phyloP scores from a whole-genome alignment of 2,329 filamentous ascomycete species.

The Calonectria crousiana region DNA sequence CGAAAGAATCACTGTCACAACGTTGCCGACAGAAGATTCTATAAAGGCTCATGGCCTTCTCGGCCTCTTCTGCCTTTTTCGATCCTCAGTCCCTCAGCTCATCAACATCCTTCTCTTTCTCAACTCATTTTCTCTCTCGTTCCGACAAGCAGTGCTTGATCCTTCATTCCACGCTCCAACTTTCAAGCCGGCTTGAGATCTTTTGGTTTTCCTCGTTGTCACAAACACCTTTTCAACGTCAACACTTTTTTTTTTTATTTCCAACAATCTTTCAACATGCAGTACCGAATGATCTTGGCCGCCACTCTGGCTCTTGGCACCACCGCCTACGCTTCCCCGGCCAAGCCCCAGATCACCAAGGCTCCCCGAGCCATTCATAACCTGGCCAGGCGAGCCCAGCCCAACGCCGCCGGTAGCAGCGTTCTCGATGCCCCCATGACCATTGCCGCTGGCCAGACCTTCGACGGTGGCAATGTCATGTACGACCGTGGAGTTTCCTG shows the following conservation, averaged over 20 bases:
- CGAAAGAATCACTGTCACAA: neutral
- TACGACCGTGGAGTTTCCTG: conserved; percentile 45
- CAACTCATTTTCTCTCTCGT: conserved; percentile 29
- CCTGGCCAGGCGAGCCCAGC: conserved; percentile 37
- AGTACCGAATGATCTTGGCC: conserved; percentile 44
- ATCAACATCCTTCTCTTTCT: conserved; percentile 34
- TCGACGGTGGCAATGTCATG: conserved; percentile 45
- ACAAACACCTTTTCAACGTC: neutral
- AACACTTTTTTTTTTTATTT: neutral
- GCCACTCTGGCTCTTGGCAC: conserved; percentile 40
- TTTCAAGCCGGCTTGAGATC: conserved; percentile 42
- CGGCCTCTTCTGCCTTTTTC: neutral
- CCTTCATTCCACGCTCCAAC: conserved; percentile 35
- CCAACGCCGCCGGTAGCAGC: conserved; percentile 32
- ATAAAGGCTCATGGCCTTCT: conserved; percentile 30
- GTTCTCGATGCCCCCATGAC: conserved; percentile 42
- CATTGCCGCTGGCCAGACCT: conserved; percentile 42
- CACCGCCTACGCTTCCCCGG: conserved; percentile 36
- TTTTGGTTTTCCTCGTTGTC: conserved; percentile 11
- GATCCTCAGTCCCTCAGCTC: conserved; percentile 24
- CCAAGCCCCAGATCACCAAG: conserved; percentile 36
- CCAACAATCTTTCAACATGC: conserved; percentile 35
- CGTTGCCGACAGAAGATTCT: neutral
- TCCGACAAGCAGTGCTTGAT: conserved; percentile 44
- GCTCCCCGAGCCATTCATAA: conserved; percentile 24